These are phyloP conservation scores for Endogone sp. DNA, from an alignment of 192 early-diverging fungal species.

Conservation along the genomic window DNA sequence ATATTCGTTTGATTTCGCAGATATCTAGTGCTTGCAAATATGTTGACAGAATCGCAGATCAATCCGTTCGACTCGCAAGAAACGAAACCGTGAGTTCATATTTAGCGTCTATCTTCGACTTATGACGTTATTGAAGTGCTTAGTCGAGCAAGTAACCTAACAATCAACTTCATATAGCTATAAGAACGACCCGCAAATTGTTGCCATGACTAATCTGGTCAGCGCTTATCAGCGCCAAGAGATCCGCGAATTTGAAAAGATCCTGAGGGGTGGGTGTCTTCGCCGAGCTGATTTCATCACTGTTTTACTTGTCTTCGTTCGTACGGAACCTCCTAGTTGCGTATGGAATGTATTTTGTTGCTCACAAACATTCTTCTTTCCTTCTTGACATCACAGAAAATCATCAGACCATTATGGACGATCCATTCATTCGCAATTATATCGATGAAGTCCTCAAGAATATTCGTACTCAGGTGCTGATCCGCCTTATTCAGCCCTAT, in stretches of 20 bases:
- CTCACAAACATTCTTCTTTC: background rate
- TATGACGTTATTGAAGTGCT: background rate
- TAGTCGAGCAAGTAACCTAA: no score
- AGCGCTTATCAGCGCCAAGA: conserved; percentile 88
- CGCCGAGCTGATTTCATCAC: background rate
- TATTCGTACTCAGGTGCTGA: conserved; percentile 88
- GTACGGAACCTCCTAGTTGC: no score
- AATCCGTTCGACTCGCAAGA: conserved; percentile 98
- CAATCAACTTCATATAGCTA: conserved; percentile 45
- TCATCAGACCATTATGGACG: conserved; percentile 74
- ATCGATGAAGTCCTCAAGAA: conserved; percentile 91
- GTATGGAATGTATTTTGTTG: no score
- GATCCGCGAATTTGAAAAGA: conserved; percentile 85
- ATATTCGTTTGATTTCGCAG: conserved; percentile 17
- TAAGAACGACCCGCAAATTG: conserved; percentile 87
- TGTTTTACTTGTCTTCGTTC: background rate
- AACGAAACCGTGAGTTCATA: conserved; percentile 75
- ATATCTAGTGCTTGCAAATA: conserved; percentile 92
- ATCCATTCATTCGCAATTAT: conserved; percentile 85
- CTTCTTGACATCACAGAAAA: conserved; percentile 42
- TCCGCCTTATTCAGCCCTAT: conserved; percentile 85
- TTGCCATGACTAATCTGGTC: conserved; percentile 91
- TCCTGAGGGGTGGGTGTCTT: conserved; percentile 59
- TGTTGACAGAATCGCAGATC: conserved; percentile 94
- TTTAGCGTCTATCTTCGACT: background rate